Conservation (phyloP, 306 rosid genomes). For the Trifolium pratense region DNA sequence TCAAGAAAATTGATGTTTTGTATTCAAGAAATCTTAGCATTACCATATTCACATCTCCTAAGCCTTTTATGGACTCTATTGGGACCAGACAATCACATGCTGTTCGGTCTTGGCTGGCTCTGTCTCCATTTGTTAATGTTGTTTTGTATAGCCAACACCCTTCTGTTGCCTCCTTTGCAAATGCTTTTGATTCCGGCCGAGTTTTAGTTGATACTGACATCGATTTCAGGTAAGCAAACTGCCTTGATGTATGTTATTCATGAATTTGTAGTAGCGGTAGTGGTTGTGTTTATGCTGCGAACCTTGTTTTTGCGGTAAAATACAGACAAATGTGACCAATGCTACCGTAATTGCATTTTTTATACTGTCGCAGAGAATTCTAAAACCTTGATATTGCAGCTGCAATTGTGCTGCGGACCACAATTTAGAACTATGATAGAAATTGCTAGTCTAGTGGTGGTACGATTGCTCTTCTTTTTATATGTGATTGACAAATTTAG, state of each 20-base stretch:
- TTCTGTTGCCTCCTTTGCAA: slow-evolving; percentile 66
- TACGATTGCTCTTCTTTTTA: background rate
- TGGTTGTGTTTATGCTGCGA: background rate
- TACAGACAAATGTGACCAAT: background rate
- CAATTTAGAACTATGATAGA: background rate
- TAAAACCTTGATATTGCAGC: background rate
- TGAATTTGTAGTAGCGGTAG: background rate
- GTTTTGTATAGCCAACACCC: slow-evolving; percentile 73
- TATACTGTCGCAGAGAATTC: background rate
- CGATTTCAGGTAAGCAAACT: slow-evolving; percentile 81
- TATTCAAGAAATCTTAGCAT: slow-evolving; percentile 50
- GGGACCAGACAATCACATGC: slow-evolving; percentile 70
- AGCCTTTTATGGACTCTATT: slow-evolving; percentile 61
- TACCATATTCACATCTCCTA: slow-evolving; percentile 78
- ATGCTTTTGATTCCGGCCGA: slow-evolving; percentile 54
- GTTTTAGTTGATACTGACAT: slow-evolving; percentile 69
- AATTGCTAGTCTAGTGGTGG: background rate
- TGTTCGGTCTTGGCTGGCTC: slow-evolving; percentile 83
- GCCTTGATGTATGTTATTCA: background rate
- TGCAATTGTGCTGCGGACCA: background rate
- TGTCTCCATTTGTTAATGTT: slow-evolving; percentile 60
- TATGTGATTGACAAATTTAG: slow-evolving; percentile 18
- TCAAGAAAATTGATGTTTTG: slow-evolving; percentile 21
- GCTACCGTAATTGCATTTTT: background rate
- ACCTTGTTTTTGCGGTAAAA: background rate